Percentiles rank a stretch among this genome's conserved stretches.
Conservation (phyloP, 1,284 basidiomycete species). For the Ganoderma leucocontextum region DNA sequence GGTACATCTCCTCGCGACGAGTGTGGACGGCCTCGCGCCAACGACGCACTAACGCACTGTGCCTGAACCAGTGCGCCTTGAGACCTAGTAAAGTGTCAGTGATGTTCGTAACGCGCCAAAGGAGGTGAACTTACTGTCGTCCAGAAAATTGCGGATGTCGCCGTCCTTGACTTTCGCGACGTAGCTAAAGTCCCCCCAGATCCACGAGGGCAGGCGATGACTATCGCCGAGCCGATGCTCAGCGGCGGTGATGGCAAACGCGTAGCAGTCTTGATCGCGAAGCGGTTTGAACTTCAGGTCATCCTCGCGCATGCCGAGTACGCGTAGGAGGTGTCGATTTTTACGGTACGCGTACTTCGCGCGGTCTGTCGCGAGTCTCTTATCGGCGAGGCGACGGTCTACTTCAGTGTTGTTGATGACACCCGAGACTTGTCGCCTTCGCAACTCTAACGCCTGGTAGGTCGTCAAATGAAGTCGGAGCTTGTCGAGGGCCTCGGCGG, state of each 20-base stretch:
- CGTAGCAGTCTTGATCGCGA: background rate
- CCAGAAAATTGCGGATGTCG: background rate
- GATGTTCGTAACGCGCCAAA: too few species aligned
- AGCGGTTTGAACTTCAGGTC: background rate
- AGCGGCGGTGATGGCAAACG: background rate
- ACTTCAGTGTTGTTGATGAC: background rate
- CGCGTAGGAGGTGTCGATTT: background rate
- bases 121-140: background rate
- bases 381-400: background rate
- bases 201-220: background rate
- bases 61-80: background rate
- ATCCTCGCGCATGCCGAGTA: background rate
- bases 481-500: background rate
- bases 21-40: background rate
- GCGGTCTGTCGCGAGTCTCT: background rate
- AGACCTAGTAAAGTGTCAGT: background rate
- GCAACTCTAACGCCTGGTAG: background rate
- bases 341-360: background rate
- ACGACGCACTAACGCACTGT: background rate
- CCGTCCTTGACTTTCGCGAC: background rate
- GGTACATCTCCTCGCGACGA: conserved; percentile 1
- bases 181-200: conserved; percentile 10
- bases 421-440: background rate
- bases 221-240: background rate
- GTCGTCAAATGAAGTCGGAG: background rate